Evolutionary conservation across 2,329 filamentous ascomycete species (phyloP).

Genomic region (Sporothrix sp.): DNA sequence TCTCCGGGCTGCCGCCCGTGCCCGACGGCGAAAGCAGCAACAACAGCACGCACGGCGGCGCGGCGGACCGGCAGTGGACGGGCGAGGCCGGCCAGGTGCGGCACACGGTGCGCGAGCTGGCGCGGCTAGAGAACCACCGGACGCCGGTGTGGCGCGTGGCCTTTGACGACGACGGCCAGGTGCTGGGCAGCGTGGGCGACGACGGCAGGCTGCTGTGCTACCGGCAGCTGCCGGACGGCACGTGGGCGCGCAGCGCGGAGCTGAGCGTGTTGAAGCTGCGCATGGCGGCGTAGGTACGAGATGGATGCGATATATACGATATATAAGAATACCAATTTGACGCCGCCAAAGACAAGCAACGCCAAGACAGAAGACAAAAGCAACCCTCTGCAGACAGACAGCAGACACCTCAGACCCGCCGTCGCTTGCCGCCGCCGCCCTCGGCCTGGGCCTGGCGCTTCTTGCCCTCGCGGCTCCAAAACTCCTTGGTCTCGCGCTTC

Average conservation of each 20-base stretch:
- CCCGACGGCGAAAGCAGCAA: conserved; percentile 29
- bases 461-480: conserved; percentile 83
- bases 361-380: not conserved
- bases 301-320: no score
- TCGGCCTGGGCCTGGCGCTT: conserved; percentile 40
- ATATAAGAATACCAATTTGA: not conserved
- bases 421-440: conserved; percentile 30
- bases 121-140: conserved; percentile 56
- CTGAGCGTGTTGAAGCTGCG: conserved; percentile 47
- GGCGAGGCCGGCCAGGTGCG: conserved; percentile 55
- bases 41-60: not conserved
- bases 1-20: conserved; percentile 1
- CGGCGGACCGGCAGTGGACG: conserved; percentile 41
- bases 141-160: conserved; percentile 67
- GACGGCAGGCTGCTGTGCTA: conserved; percentile 59
- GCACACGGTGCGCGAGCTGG: conserved; percentile 54
- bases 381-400: not conserved
- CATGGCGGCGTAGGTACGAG: conserved; percentile 30
- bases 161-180: conserved; percentile 61
- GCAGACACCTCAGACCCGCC: conserved; percentile 14
- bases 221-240: conserved; percentile 47
- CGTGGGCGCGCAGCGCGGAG: conserved; percentile 52
- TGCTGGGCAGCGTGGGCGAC: conserved; percentile 66
- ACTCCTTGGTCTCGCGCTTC: conserved; percentile 86
- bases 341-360: not conserved